Conservation (phyloP, 805 yeast genomes). For the Pichia gijzeniarum region DNA sequence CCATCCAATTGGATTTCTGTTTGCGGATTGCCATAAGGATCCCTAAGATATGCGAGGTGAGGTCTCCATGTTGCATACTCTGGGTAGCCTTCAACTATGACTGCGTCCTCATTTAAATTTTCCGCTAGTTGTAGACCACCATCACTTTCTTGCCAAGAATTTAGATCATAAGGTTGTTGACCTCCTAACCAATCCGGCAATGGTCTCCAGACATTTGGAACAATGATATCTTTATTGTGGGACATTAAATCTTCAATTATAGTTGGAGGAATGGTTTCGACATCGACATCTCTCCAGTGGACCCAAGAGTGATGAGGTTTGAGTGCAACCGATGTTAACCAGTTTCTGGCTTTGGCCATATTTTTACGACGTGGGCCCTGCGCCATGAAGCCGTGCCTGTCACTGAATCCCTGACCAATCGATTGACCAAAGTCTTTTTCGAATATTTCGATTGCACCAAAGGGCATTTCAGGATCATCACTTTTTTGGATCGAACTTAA, state of each 20-base stretch:
- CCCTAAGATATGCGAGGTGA: constrained; percentile 89
- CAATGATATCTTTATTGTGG: constrained; percentile 85
- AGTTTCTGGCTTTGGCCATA: constrained; percentile 94
- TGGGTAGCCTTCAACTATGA: constrained; percentile 94
- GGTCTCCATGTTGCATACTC: constrained; percentile 99
- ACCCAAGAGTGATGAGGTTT: constrained; percentile 94
- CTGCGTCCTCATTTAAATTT: constrained; percentile 82
- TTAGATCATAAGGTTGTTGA: constrained; percentile 79
- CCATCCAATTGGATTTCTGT: constrained; percentile 93
- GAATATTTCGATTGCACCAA: constrained; percentile 80
- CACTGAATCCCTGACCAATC: constrained; percentile 88
- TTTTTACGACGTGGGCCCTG: constrained; percentile 92
- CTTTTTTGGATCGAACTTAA: constrained; percentile 61
- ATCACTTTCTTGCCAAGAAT: constrained; percentile 81
- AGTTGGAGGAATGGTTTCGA: constrained; percentile 82
- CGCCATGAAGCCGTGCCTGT: constrained; percentile 92
- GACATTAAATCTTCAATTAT: constrained; percentile 89
- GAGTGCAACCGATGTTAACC: constrained; percentile 82
- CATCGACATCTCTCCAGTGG: constrained; percentile 97
- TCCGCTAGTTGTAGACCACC: constrained; percentile 77
- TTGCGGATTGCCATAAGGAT: constrained; percentile 91
- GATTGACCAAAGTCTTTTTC: constrained; percentile 92
- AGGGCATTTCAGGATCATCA: constrained; percentile 53
- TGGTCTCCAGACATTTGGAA: constrained; percentile 92
- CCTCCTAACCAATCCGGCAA: constrained; percentile 80